phyloP scores from a whole-genome alignment of 352 stramenopile species.

The Phytopythium delawarense region DNA sequence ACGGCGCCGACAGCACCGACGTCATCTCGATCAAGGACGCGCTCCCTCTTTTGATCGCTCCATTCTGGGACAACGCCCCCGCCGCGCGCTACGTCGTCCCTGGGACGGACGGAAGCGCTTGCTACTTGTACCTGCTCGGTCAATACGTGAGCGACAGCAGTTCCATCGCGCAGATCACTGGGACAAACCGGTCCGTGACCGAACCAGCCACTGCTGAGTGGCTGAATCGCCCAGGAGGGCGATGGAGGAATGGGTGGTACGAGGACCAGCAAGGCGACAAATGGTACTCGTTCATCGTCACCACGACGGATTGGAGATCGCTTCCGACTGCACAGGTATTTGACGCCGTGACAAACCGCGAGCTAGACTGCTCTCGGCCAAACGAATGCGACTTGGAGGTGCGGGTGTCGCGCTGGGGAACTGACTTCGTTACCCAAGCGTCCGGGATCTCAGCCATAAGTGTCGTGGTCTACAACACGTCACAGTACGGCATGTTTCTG shows the following conservation, averaged over 20 bases:
- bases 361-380: not conserved
- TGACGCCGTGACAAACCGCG: constrained; percentile 10
- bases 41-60: constrained; percentile 22
- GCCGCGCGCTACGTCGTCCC: constrained; percentile 22
- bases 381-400: not conserved
- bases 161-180: constrained; percentile 4
- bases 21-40: not conserved
- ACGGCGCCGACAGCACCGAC: constrained; percentile 12
- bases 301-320: constrained; percentile 3
- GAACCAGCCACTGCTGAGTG: constrained; percentile 10
- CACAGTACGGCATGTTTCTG: constrained; percentile 17
- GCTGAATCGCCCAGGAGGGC: constrained; percentile 11
- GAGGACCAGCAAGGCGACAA: constrained; percentile 16
- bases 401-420: not conserved
- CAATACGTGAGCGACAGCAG: not conserved
- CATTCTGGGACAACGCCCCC: constrained; percentile 32
- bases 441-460: not conserved
- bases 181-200: constrained; percentile 8
- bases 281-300: constrained; percentile 18
- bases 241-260: constrained; percentile 26
- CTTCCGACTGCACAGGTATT: constrained; percentile 12
- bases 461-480: constrained; percentile 18
- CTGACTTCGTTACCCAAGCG: not conserved
- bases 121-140: constrained; percentile 1
- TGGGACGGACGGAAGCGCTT: constrained; percentile 19